A percentile compares a stretch with the other conserved stretches of the same genome.
phyloP scores from a whole-genome alignment of 176 grass and related monocot species.

The Hyparrhenia diplandra region DNA sequence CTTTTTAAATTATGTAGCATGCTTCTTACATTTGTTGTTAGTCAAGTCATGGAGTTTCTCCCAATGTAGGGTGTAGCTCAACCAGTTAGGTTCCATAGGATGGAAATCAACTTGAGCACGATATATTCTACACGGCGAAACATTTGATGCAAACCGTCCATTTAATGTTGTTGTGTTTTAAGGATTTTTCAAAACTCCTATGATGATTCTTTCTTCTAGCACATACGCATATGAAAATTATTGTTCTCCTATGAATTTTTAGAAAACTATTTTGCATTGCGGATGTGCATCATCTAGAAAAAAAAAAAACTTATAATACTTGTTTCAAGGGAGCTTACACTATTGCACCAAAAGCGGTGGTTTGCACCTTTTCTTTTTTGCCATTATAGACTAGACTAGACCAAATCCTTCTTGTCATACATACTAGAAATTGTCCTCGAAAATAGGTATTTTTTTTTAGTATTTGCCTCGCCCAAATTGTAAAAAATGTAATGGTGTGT shows the following conservation, averaged over 20 bases:
- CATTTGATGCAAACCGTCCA: neutral
- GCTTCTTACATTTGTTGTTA: neutral
- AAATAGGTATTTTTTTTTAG: no score
- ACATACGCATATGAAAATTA: neutral
- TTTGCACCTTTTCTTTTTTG: no score
- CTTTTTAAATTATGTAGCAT: neutral
- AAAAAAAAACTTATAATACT: neutral
- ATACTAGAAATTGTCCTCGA: no score
- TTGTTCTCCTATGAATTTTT: neutral
- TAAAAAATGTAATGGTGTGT: no score
- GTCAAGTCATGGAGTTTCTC: neutral
- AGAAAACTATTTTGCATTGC: neutral
- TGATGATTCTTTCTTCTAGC: neutral
- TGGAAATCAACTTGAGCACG: neutral
- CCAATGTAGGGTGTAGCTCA: neutral
- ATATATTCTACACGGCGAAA: neutral
- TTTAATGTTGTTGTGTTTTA: neutral
- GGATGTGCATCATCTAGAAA: neutral
- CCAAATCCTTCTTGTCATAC: no score
- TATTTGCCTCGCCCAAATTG: no score
- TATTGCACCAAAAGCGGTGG: no score
- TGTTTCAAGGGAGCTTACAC: neutral
- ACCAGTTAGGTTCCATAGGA: neutral
- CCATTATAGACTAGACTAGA: no score
- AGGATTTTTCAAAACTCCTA: neutral